Evolutionary conservation across 2,329 filamentous ascomycete species (phyloP).

Genomic region (Ceratocystiopsis sp.): DNA sequence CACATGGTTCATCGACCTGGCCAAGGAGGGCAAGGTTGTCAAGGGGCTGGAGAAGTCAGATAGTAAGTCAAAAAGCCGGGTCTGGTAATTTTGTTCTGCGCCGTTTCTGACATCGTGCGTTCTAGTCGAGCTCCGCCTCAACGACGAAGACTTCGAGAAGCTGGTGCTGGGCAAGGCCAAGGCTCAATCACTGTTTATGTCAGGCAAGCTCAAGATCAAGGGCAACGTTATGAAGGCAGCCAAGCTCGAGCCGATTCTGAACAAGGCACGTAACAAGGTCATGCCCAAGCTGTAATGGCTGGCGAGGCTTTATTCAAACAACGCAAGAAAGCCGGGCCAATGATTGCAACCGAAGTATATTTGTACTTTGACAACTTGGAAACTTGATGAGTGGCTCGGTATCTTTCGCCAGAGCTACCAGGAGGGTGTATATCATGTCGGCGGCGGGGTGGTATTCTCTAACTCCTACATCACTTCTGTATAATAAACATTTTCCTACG

Average conservation of each 20-base stretch:
- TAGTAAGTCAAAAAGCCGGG: slow-evolving; percentile 32
- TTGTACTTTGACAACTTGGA: too few species aligned
- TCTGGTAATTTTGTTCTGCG: too few species aligned
- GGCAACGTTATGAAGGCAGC: slow-evolving; percentile 98
- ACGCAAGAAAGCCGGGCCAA: too few species aligned
- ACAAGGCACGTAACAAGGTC: slow-evolving; percentile 55
- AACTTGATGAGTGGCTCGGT: too few species aligned
- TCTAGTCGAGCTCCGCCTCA: slow-evolving; percentile 67
- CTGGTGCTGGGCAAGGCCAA: slow-evolving; percentile 79
- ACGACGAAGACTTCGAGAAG: slow-evolving; percentile 72
- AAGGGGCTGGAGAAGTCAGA: slow-evolving; percentile 68
- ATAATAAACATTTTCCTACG: too few species aligned
- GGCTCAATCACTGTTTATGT: slow-evolving; percentile 91
- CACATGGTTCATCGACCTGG: slow-evolving; percentile 91
- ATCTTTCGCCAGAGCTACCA: too few species aligned
- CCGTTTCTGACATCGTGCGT: neutral
- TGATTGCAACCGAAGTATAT: too few species aligned
- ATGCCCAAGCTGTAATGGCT: slow-evolving; percentile 46
- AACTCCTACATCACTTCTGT: too few species aligned
- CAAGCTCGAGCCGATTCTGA: slow-evolving; percentile 83
- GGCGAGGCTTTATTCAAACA: neutral
- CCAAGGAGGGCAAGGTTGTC: slow-evolving; percentile 69
- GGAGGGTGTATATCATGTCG: too few species aligned
- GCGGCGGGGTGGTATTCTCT: too few species aligned
- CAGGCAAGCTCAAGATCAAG: slow-evolving; percentile 96